Base-by-base conservation (phyloP, 345 rosid species). In the Trapa bicornis region DNA sequence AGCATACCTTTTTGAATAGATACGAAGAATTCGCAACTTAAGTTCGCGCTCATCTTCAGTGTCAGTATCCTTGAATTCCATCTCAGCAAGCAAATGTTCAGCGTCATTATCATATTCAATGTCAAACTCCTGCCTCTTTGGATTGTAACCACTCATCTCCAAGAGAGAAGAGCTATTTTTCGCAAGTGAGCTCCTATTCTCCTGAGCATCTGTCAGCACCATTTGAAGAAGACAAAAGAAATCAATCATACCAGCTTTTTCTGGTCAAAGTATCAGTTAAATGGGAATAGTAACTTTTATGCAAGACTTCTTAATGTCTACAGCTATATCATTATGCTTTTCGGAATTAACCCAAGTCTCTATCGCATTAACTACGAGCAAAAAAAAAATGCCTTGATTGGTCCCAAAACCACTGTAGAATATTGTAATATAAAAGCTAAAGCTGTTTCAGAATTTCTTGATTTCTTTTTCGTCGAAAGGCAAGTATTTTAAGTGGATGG, bases 51-150 rank as follows among this genome's bases (percentile, higher is more conserved):
- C 99, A 37, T 94, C 97, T 68, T 86, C 96, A 8, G 89, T 76
- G 75, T 94, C 97, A 41, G 79, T 76, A 16, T 91, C 96, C 81
- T 91, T 91, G 69, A 91, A 94, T 77, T 94, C 99, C 99, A 94
- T 94, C 76, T 94, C 99, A 65, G 99, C 96, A 69, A 89, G 85
- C 74, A 89, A 78, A 68, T 89, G 91, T 85, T 94, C 99, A 29
- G 97, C 96, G 71, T 91, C 99, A 68, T 94, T 91, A 70, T 94
- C 99, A 43, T 89, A 94, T 72, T 91, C 99, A 16, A 96, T 84
- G 73, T 94, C 97, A 72, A 91, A 94, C 65, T 94, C 97, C 69
- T 80, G 83, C 76, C 96, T 83, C 78, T 89, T 94, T 43, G 84
- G 71, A 75, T 89, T 94, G 79, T 83, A 91, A 75, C 89, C 89